Percentiles rank a stretch among this genome's conserved stretches.
phyloP scores from a whole-genome alignment of 23 red algal species.

The Gracilariopsis chorda region DNA sequence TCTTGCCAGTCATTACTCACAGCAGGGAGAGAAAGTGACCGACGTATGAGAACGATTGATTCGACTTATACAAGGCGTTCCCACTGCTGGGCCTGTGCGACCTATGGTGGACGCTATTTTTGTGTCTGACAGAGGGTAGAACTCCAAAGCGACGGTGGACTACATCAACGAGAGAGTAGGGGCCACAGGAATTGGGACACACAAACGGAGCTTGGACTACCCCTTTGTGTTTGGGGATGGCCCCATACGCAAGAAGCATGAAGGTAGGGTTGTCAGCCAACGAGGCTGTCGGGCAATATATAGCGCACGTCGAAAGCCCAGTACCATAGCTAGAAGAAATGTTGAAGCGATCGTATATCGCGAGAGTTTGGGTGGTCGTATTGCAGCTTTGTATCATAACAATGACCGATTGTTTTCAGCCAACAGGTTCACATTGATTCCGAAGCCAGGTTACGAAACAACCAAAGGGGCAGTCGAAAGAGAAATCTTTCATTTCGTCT shows the following conservation, averaged over 20 bases:
- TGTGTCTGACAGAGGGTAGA: not conserved
- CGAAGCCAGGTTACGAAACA: no score
- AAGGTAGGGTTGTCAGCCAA: not conserved
- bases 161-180: not conserved
- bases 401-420: not conserved
- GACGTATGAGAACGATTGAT: not conserved
- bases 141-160: not conserved
- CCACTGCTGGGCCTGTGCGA: not conserved
- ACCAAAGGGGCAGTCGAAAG: no score
- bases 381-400: not conserved
- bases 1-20: conserved; percentile 15
- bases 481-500: no score
- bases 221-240: conserved; percentile 25
- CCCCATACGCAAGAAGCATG: not conserved
- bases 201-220: not conserved
- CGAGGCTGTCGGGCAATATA: conserved; percentile 27
- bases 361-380: not conserved
- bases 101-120: conserved; percentile 13
- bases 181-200: not conserved
- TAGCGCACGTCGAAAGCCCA: not conserved
- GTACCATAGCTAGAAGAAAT: not conserved
- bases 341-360: not conserved
- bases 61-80: not conserved
- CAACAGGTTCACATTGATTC: not conserved
- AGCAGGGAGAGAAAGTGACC: not conserved